These are phyloP conservation scores for Eucalyptus urophylla DNA, from an alignment of 345 rosid species.

Conservation along the genomic window DNA sequence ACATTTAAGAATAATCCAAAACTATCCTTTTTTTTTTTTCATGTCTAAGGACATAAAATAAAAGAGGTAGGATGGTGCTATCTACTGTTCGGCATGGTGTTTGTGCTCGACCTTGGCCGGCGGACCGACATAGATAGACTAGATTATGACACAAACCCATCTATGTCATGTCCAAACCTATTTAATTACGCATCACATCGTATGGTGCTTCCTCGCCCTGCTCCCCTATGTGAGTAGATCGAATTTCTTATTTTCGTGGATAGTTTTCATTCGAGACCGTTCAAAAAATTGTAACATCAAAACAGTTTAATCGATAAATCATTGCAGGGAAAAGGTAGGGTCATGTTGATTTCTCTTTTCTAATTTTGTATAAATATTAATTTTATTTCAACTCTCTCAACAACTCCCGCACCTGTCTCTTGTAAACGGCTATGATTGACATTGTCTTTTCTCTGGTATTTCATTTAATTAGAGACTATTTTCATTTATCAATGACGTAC, in stretches of 20 bases:
- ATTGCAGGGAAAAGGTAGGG: neutral
- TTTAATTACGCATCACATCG: neutral
- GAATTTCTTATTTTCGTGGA: neutral
- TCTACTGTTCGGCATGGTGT: fast-evolving
- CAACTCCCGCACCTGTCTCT: neutral
- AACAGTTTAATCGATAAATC: neutral
- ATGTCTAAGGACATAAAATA: neutral
- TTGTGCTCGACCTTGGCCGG: neutral
- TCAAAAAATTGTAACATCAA: neutral
- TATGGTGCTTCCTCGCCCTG: neutral
- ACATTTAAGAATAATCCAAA: neutral
- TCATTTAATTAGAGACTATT: neutral
- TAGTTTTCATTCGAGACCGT: neutral
- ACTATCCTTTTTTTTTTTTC: neutral
- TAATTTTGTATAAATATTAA: neutral
- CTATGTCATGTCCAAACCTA: neutral
- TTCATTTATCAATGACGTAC: neutral
- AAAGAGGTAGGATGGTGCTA: neutral
- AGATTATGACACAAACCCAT: neutral
- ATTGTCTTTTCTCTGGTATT: neutral
- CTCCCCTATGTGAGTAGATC: neutral
- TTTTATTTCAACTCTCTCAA: neutral
- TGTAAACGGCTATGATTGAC: neutral
- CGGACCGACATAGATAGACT: neutral
- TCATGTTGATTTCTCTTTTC: neutral